Percentiles rank a stretch among this genome's conserved stretches.
phyloP scores from a whole-genome alignment of 2,329 filamentous ascomycete species.

The Verticillium alfalfae region DNA sequence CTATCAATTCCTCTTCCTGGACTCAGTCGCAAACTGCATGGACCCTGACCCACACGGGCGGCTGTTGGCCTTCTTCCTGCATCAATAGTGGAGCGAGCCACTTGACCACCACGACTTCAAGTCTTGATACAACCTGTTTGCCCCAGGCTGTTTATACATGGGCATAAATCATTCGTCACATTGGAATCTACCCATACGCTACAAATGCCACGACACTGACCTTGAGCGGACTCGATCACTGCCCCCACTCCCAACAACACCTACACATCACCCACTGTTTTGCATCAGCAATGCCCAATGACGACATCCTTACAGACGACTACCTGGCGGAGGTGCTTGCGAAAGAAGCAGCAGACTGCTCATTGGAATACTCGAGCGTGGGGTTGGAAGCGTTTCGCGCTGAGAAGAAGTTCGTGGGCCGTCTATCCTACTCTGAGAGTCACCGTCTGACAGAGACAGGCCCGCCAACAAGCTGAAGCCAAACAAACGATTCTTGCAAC shows the following conservation, averaged over 20 bases:
- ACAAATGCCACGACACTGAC: neutral
- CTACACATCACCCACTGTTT: neutral
- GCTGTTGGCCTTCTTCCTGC: neutral
- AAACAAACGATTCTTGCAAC: constrained; percentile 82
- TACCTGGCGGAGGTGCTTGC: constrained; percentile 76
- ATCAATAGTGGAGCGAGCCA: neutral
- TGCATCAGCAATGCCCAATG: constrained; percentile 29
- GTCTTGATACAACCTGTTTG: neutral
- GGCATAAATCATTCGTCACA: no score
- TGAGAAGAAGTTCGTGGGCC: constrained; percentile 35
- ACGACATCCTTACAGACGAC: constrained; percentile 62
- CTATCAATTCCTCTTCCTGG: neutral
- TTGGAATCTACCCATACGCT: neutral
- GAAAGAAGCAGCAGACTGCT: constrained; percentile 71
- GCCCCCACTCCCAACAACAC: neutral
- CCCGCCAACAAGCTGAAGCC: constrained; percentile 71
- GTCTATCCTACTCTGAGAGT: neutral
- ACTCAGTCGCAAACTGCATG: neutral
- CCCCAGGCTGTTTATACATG: neutral
- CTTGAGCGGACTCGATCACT: neutral
- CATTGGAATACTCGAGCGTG: constrained; percentile 67
- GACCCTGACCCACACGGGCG: neutral
- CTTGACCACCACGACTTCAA: neutral
- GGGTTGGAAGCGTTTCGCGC: constrained; percentile 61
- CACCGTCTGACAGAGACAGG: constrained; percentile 30